Conservation (phyloP, 495 filamentous ascomycete species). For the Neurospora sp. region DNA sequence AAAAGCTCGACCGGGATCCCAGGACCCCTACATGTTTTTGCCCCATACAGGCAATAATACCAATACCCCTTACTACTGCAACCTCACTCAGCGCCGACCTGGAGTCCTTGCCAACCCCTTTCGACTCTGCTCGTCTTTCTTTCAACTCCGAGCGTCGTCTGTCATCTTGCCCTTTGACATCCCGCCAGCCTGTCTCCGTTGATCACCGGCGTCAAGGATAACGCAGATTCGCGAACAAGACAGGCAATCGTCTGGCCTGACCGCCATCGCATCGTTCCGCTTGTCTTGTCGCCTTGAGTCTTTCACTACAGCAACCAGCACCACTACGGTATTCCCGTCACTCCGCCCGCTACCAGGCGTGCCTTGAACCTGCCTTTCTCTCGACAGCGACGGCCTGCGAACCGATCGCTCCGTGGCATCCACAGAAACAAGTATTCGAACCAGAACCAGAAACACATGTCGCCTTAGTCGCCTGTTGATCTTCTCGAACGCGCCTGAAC, state of each 20-base stretch:
- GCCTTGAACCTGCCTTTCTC: not conserved
- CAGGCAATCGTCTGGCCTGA: not conserved
- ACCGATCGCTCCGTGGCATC: not conserved
- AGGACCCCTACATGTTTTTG: not conserved
- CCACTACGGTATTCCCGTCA: not conserved
- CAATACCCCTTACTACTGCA: not conserved
- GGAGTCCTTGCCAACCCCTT: not conserved
- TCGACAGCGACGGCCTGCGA: not conserved
- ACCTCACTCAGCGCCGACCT: not conserved
- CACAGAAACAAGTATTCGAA: not conserved
- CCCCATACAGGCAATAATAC: not conserved
- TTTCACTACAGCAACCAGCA: not conserved
- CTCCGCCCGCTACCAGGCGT: not conserved
- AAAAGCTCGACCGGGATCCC: not conserved
- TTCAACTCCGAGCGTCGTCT: not conserved
- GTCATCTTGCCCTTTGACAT: not conserved
- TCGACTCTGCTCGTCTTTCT: not conserved
- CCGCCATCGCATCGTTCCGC: not conserved
- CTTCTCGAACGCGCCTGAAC: slow-evolving; percentile 12
- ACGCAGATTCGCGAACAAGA: not conserved
- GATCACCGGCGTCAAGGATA: not conserved
- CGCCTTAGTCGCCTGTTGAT: slow-evolving; percentile 5
- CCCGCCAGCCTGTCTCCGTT: not conserved
- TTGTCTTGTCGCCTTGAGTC: not conserved
- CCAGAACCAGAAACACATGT: slow-evolving; percentile 8